Base-by-base conservation (phyloP, 371 early-diverging fungal genomes). In the Mortierella polycephala region DNA sequence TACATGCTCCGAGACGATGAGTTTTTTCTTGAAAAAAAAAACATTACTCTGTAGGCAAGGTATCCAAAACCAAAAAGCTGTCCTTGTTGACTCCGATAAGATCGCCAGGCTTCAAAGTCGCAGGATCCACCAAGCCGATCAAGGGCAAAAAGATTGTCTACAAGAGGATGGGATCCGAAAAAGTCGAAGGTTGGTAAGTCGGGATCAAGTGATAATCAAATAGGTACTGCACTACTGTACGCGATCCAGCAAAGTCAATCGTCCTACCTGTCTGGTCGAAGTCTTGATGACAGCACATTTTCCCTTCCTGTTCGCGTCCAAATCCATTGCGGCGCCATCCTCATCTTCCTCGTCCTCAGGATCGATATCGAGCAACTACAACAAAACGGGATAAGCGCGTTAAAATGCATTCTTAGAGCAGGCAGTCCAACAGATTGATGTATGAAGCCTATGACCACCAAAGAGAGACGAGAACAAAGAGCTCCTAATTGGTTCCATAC, bases 81-180 rank as follows among this genome's bases (percentile, higher is more conserved):
- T 99, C 99, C 86, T 99, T 99, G 87, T 99, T 99, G n/a, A 99
- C 96, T 74, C 99, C 99, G 79, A 99, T 97, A 46, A 99, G 88
- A 82, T 99, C 99, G 41, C 99, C 99, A 18, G 99, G 99, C 73
- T 93, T 96, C 60, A 99, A 85, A 42, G 94, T 94, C 37, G 91
- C 88, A 30, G 95, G 85, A 57, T 98, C 98, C 21, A 99, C 99
- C 47, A 99, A 90, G 51, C 99, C 99, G 61, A 99, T 93, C 86
- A 99, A 89, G 9, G 99, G 99, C 68, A 99, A 88, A 75, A 99
- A 99, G 63, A 98, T 92, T 6, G 98, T 98, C 93, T 95, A 76
- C 16, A 60, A 30, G 4, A 30, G 30, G 30, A 30, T 30, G 30
- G 30, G 30, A 30, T 30, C 30, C 16, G 12, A 20, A 23, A 51